These are phyloP conservation scores for Penicillium nordicum DNA, from an alignment of 2,329 filamentous ascomycete species.

Conservation along the genomic window DNA sequence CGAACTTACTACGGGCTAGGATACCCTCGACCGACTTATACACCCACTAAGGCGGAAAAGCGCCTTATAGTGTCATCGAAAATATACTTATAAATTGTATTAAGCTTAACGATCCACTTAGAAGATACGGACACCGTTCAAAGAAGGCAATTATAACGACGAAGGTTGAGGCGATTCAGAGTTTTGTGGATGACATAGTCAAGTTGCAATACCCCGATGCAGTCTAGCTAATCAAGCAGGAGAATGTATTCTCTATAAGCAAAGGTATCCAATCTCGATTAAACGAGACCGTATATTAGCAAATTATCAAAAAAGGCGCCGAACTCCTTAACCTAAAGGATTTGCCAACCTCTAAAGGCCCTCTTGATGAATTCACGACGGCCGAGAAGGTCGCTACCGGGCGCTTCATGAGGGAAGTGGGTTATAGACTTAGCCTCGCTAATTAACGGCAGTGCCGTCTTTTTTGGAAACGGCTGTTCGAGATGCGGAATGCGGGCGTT, in stretches of 20 bases:
- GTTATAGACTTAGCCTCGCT: no score
- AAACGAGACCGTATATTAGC: conserved; percentile 16
- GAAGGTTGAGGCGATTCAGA: conserved; percentile 7
- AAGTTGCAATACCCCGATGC: conserved; percentile 6
- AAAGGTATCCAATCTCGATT: conserved; percentile 9
- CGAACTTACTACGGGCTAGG: neutral
- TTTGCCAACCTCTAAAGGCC: no score
- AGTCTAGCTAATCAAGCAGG: conserved; percentile 9
- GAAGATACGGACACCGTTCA: neutral
- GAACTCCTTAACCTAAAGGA: no score
- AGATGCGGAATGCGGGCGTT: no score
- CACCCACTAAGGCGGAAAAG: neutral
- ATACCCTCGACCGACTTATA: neutral
- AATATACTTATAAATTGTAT: conserved; percentile 3
- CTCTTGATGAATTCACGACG: no score
- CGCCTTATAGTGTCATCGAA: neutral
- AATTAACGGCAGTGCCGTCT: no score
- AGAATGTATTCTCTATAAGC: conserved; percentile 7
- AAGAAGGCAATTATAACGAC: conserved; percentile 1
- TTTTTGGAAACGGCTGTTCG: no score
- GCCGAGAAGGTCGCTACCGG: no score
- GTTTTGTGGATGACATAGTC: conserved; percentile 6
- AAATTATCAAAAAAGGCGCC: conserved; percentile 5
- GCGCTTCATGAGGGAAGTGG: no score
- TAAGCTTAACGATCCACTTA: neutral